phyloP scores from a whole-genome alignment of 768 basidiomycete species.

The Lentinula raphanica region DNA sequence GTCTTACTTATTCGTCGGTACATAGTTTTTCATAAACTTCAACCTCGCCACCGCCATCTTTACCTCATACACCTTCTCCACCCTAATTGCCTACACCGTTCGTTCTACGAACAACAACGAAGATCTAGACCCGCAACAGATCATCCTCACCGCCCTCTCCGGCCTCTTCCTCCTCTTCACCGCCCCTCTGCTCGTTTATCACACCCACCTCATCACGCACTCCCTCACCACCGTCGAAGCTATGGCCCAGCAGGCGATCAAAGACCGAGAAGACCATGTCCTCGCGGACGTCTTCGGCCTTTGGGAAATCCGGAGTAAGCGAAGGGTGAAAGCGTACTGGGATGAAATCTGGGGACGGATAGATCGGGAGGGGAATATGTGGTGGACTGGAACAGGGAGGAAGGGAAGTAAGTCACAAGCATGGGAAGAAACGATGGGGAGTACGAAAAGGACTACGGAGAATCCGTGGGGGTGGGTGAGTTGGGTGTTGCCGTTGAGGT shows the following conservation, averaged over 20 bases:
- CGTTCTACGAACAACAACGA: conserved; percentile 18
- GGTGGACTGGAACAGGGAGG: too few relatives aligned
- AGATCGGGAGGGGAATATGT: conserved; percentile 74
- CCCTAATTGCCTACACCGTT: conserved; percentile 51
- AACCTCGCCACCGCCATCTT: conserved; percentile 56
- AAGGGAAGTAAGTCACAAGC: conserved; percentile 52
- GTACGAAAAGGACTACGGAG: not conserved
- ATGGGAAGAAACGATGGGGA: conserved; percentile 86
- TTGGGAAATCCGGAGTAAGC: conserved; percentile 34
- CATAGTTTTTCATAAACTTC: conserved; percentile 83
- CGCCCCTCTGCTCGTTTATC: conserved; percentile 45
- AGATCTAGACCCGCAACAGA: conserved; percentile 57
- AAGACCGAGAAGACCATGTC: conserved; percentile 53
- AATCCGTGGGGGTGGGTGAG: conserved; percentile 9
- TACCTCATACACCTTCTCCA: conserved; percentile 57
- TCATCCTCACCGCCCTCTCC: conserved; percentile 72
- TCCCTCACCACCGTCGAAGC: conserved; percentile 82
- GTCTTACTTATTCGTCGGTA: not conserved
- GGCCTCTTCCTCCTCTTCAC: conserved; percentile 75
- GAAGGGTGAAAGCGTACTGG: conserved; percentile 29
- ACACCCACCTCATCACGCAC: conserved; percentile 52
- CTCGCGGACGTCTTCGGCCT: conserved; percentile 48
- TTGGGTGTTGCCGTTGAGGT: conserved; percentile 8
- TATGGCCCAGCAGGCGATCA: conserved; percentile 51
- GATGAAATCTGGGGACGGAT: conserved; percentile 75